Evolutionary conservation across 768 basidiomycete genomes (phyloP).

Genomic region (Imleria badia): DNA sequence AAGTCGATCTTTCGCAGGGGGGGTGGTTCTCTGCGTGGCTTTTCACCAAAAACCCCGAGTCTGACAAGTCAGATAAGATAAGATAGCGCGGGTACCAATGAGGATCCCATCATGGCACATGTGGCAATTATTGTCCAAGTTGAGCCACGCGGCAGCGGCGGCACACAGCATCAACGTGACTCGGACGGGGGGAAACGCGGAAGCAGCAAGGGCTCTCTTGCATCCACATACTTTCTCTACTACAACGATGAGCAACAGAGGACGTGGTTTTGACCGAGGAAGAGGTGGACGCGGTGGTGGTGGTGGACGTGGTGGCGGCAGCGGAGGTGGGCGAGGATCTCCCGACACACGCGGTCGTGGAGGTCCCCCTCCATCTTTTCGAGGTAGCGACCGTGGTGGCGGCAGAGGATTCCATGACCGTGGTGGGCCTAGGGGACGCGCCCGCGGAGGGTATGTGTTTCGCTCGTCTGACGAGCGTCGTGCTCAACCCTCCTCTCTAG

Average conservation of each 20-base stretch:
- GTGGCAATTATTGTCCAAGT: constrained; percentile 9
- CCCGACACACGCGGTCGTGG: constrained; percentile 28
- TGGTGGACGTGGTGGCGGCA: constrained; percentile 30
- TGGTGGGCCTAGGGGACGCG: constrained; percentile 28
- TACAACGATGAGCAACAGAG: constrained; percentile 36
- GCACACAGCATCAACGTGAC: constrained; percentile 24
- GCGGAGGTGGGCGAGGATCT: constrained; percentile 35
- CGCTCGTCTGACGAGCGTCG: neutral
- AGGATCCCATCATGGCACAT: neutral
- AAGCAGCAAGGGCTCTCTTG: neutral
- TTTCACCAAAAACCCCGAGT: neutral
- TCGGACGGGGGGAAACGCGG: neutral
- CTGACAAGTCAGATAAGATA: constrained; percentile 22
- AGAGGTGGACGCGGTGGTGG: constrained; percentile 37
- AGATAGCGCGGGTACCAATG: constrained; percentile 8
- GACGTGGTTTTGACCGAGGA: constrained; percentile 41
- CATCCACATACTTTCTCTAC: neutral
- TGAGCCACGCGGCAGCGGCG: neutral
- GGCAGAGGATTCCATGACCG: constrained; percentile 31
- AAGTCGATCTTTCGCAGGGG: neutral
- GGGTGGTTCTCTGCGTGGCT: neutral
- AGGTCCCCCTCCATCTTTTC: constrained; percentile 23
- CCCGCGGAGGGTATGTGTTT: constrained; percentile 41
- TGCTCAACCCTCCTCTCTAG: constrained; percentile 22
- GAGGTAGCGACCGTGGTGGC: constrained; percentile 33